Base-by-base conservation (phyloP, 2,329 filamentous ascomycete species). In the Talaromyces atroroseus region DNA sequence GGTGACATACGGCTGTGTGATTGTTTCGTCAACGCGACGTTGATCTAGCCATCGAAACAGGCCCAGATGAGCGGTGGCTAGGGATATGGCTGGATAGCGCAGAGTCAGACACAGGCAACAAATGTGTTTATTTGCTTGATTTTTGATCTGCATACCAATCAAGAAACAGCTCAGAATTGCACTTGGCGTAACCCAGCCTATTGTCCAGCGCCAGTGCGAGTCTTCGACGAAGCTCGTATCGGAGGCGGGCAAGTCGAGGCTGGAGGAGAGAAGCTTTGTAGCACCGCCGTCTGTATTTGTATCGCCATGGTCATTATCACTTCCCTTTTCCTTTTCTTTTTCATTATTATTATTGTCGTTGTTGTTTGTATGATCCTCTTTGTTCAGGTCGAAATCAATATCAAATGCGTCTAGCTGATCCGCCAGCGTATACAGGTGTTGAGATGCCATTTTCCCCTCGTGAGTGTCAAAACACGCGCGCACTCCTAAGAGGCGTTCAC, bases 361-460 rank as follows among this genome's bases (percentile, higher is more conserved):
- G 12, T 4, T 38, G 12, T 21, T 24, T 21, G 12, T 10, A 32
- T 26, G 10, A 7, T 44, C 20, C 20, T 44, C 42, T 16, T 42
- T 21, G 4, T 55, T 11, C 18, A 49, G 12, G 16, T 55, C 53
- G 14, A 45, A 29, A 23, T 55, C 53, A 1, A n/a, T 10, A 18
- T 55, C 46, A 16, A 55, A 55, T 11, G n/a, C 46, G 18, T 26
- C 46, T n/a, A 55, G 53, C n/a, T 55, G 53, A 11, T 55, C 53
- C 34, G 53, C 36, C 42, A 55, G 53, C 16, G 53, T 36, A 38
- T 55, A 55, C 8, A 49, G 24, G 49, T 55, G 53, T 18, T 52
- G 50, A 6, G 50, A 52, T 8, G 38, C 23, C 50, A 52, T 52
- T 36, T 16, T 34, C 29, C 14, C 32, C 26, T 8, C 14, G 14